Percentiles rank a stretch among this genome's conserved stretches.
Conservation (phyloP, 1,139 yeast species). For the Torulaspora globosa region DNA sequence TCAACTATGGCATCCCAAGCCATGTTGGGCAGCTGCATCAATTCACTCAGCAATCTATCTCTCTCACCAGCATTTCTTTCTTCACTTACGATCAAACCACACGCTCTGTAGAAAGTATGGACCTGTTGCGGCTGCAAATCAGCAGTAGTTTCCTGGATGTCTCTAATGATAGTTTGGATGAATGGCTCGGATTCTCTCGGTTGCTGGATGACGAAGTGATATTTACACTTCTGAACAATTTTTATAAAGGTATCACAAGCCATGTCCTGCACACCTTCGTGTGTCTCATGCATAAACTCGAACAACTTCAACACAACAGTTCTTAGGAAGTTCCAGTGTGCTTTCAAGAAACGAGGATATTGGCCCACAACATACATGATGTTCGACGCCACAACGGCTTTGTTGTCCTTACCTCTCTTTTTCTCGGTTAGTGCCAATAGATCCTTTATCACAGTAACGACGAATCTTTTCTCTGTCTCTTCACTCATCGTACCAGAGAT, state of each 20-base stretch:
- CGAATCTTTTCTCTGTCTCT: constrained; percentile 91
- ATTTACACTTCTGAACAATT: constrained; percentile 89
- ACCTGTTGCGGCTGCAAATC: constrained; percentile 97
- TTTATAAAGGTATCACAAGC: constrained; percentile 98
- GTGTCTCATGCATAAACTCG: constrained; percentile 99
- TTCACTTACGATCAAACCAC: constrained; percentile 90
- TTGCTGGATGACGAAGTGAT: constrained; percentile 88
- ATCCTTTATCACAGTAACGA: constrained; percentile 90
- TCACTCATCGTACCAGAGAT: constrained; percentile 98
- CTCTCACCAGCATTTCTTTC: constrained; percentile 64
- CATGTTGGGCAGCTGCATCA: constrained; percentile 87
- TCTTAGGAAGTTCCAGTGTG: constrained; percentile 96
- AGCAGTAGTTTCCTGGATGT: constrained; percentile 79
- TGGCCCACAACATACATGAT: constrained; percentile 99
- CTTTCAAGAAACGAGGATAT: constrained; percentile 93
- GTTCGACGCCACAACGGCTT: constrained; percentile 97
- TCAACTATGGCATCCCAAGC: constrained; percentile 91
- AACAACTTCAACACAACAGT: constrained; percentile 93
- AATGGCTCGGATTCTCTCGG: constrained; percentile 88
- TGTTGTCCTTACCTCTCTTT: constrained; percentile 96
- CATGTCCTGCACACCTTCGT: constrained; percentile 99
- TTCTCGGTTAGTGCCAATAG: constrained; percentile 85
- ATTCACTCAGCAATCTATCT: constrained; percentile 66
- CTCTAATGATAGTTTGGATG: constrained; percentile 80
- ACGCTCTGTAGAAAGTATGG: constrained; percentile 95